Percentiles rank a stretch among this genome's conserved stretches.
Conservation (phyloP, 106 monocot species). For the Vanilla planifolia region DNA sequence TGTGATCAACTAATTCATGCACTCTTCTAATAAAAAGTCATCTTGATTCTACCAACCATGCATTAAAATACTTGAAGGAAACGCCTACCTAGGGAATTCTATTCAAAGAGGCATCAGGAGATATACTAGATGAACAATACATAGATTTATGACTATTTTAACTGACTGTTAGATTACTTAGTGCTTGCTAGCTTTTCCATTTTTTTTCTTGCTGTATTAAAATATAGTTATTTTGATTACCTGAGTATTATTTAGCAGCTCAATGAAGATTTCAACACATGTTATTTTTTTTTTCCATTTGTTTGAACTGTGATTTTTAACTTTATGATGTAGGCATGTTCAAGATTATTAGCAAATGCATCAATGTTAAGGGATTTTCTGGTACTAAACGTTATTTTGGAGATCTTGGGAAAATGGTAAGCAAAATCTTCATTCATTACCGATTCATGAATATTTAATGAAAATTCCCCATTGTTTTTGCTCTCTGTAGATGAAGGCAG, state of each 20-base stretch:
- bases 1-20: too few relatives aligned
- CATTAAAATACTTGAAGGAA: too few relatives aligned
- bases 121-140: too few relatives aligned
- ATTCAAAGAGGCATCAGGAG: too few relatives aligned
- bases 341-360: conserved; percentile 73
- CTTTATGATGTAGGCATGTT: conserved; percentile 68
- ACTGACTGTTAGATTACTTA: neutral
- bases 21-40: too few relatives aligned
- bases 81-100: too few relatives aligned
- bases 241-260: too few relatives aligned
- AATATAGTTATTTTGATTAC: neutral
- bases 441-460: neutral
- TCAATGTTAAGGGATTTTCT: conserved; percentile 54
- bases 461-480: neutral
- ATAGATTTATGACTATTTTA: too few relatives aligned
- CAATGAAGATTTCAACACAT: neutral
- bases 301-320: conserved; percentile 8
- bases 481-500: conserved; percentile 57
- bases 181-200: neutral
- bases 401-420: conserved; percentile 82
- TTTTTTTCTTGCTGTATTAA: neutral
- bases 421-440: neutral
- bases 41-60: too few relatives aligned
- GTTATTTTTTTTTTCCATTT: neutral
- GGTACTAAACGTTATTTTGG: conserved; percentile 91